Evolutionary conservation across 805 yeast genomes (phyloP).

Genomic region (Clavispora phyllophila): DNA sequence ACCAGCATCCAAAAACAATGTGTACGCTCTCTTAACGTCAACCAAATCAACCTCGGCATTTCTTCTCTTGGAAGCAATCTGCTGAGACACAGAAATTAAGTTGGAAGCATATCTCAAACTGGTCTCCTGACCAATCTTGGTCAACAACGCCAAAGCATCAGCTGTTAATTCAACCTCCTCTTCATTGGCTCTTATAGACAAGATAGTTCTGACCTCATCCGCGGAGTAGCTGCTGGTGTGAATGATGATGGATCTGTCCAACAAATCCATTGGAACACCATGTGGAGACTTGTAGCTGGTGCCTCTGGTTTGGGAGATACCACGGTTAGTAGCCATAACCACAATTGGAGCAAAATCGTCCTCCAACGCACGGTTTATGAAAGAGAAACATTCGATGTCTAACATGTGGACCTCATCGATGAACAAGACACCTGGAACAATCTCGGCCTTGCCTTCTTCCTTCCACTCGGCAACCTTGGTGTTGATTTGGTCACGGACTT

Average conservation of each 20-base stretch:
- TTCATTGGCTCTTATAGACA: constrained; percentile 85
- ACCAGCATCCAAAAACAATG: constrained; percentile 80
- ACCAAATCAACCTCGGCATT: constrained; percentile 61
- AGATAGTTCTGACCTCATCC: constrained; percentile 81
- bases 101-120: constrained; percentile 90
- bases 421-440: constrained; percentile 94
- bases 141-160: constrained; percentile 82
- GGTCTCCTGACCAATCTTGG: constrained; percentile 86
- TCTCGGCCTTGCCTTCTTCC: constrained; percentile 98
- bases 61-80: constrained; percentile 79
- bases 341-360: constrained; percentile 96
- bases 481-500: constrained; percentile 94
- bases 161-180: constrained; percentile 82
- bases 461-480: constrained; percentile 97
- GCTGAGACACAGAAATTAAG: constrained; percentile 84
- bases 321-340: constrained; percentile 95
- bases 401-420: constrained; percentile 98
- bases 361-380: constrained; percentile 92
- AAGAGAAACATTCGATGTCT: constrained; percentile 94
- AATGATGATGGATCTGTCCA: constrained; percentile 90
- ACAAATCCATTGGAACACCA: constrained; percentile 92
- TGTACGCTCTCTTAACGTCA: constrained; percentile 83
- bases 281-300: constrained; percentile 93
- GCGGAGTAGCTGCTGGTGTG: constrained; percentile 74
- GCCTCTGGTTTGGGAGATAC: constrained; percentile 89